phyloP scores from a whole-genome alignment of 2,329 filamentous ascomycete genomes.

The Diplodia sapinea region DNA sequence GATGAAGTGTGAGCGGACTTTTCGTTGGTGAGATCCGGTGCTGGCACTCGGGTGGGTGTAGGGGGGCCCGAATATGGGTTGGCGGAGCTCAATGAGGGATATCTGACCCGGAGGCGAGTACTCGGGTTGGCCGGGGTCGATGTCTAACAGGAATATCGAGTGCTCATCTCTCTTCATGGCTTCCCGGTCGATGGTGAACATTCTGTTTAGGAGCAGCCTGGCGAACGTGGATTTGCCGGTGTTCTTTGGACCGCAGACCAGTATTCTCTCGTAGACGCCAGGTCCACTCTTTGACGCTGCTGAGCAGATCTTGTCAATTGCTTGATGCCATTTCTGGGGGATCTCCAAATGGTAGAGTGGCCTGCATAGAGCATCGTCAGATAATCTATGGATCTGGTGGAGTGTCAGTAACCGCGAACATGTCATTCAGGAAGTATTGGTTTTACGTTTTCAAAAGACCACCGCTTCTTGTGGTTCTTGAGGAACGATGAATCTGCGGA shows the following conservation, averaged over 20 bases:
- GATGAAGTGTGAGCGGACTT: slow-evolving; percentile 66
- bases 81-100: slow-evolving; percentile 66
- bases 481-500: slow-evolving; percentile 27
- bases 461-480: slow-evolving; percentile 17
- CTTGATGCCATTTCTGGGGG: slow-evolving; percentile 26
- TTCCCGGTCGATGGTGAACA: slow-evolving; percentile 58
- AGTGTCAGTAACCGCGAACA: not conserved
- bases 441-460: slow-evolving; percentile 27
- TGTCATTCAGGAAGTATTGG: not conserved
- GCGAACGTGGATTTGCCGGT: slow-evolving; percentile 79
- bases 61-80: slow-evolving; percentile 68
- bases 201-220: slow-evolving; percentile 68
- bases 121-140: slow-evolving; percentile 80
- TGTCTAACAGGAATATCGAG: slow-evolving; percentile 68
- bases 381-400: slow-evolving; percentile 27
- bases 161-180: slow-evolving; percentile 35
- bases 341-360: slow-evolving; percentile 29
- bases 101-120: slow-evolving; percentile 73
- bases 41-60: slow-evolving; percentile 64
- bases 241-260: slow-evolving; percentile 73
- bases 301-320: slow-evolving; percentile 38
- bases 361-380: slow-evolving; percentile 22
- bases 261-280: slow-evolving; percentile 49
- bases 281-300: slow-evolving; percentile 38
- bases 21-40: slow-evolving; percentile 39